Evolutionary conservation across 2,329 filamentous ascomycete species (phyloP).

Genomic region (Fusarium liriodendri): DNA sequence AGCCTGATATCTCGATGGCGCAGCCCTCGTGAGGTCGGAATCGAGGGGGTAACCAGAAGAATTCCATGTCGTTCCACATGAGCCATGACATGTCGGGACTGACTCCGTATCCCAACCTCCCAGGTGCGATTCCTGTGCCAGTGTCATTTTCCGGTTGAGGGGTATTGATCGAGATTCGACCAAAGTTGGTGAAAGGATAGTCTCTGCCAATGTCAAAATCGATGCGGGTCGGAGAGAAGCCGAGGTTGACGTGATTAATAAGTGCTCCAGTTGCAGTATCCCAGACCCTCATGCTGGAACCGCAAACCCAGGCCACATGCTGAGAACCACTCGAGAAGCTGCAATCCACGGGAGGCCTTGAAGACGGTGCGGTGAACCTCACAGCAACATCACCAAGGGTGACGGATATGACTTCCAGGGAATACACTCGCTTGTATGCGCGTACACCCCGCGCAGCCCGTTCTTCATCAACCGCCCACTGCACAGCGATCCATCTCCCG

Average conservation of each 20-base stretch:
- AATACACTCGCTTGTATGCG: background rate
- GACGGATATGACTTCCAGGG: background rate
- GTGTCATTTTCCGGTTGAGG: background rate
- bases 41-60: background rate
- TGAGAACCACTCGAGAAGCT: background rate
- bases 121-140: rapidly evolving
- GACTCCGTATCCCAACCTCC: background rate
- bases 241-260: background rate
- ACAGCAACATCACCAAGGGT: background rate
- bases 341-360: background rate
- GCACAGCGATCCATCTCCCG: background rate
- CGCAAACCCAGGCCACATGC: background rate
- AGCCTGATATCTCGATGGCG: background rate
- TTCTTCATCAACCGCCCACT: background rate
- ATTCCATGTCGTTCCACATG: background rate
- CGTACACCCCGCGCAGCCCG: background rate
- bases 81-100: background rate
- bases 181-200: background rate
- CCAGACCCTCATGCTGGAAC: background rate
- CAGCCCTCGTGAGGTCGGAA: background rate
- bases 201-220: background rate
- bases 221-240: background rate
- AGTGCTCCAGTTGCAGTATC: background rate
- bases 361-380: background rate
- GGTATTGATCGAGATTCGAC: background rate